Conservation (phyloP, 164 flowering plant genomes). For the Tetrastigma voinierianum region DNA sequence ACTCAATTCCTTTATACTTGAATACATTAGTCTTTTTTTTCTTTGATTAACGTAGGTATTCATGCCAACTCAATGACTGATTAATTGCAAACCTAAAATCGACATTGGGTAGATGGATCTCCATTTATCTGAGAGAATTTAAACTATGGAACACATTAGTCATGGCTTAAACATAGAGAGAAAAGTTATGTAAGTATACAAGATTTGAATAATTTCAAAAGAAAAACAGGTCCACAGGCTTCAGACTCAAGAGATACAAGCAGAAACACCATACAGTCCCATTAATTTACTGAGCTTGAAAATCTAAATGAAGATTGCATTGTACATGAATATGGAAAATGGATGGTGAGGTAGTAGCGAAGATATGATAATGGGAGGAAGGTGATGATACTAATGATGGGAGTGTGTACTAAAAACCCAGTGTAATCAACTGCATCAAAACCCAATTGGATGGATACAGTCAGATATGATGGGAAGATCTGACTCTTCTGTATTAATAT, state of each 20-base stretch:
- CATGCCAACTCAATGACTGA: no score
- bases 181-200: no score
- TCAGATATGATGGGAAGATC: not conserved
- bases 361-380: not conserved
- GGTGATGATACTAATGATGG: slow-evolving; percentile 4
- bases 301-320: not conserved
- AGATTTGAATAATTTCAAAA: no score
- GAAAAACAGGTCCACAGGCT: no score
- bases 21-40: no score
- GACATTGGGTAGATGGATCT: no score
- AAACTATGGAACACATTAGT: no score
- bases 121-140: no score
- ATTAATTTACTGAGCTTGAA: slow-evolving; percentile 9
- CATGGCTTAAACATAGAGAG: no score
- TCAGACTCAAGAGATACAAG: not conserved
- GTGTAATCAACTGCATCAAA: slow-evolving; percentile 14
- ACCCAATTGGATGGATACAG: not conserved
- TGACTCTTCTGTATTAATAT: not conserved
- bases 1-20: no score
- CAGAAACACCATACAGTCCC: not conserved
- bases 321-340: not conserved
- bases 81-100: no score
- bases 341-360: not conserved
- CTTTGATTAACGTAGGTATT: no score
- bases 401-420: not conserved